A percentile compares a stretch with the other conserved stretches of the same genome.
These are phyloP conservation scores for Daldinia vernicosa DNA, from an alignment of 495 filamentous ascomycete genomes.

Conservation along the genomic window DNA sequence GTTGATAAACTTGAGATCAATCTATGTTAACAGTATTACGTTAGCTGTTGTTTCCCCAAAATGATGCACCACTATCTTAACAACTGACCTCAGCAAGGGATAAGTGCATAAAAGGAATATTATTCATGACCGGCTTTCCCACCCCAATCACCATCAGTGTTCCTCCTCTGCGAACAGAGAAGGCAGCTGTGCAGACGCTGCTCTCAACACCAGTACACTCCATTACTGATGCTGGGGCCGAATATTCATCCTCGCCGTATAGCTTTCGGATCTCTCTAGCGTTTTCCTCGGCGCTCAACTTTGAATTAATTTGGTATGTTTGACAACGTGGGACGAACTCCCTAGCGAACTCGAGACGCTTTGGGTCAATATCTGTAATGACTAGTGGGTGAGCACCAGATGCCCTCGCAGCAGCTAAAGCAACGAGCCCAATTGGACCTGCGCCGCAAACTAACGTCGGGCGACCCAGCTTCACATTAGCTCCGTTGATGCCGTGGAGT, in stretches of 20 bases:
- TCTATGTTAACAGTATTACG: constrained; percentile 47
- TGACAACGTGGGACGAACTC: constrained; percentile 63
- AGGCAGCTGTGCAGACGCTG: constrained; percentile 65
- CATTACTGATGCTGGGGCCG: constrained; percentile 64
- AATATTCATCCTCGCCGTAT: constrained; percentile 60
- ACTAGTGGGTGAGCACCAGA: constrained; percentile 71
- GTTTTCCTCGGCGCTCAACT: constrained; percentile 58
- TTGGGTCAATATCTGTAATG: constrained; percentile 67
- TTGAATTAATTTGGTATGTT: constrained; percentile 61
- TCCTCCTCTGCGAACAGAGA: constrained; percentile 65
- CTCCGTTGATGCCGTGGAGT: constrained; percentile 55
- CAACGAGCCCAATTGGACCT: constrained; percentile 61
- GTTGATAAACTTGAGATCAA: constrained; percentile 70
- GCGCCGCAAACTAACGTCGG: constrained; percentile 57
- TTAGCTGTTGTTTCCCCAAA: constrained; percentile 19
- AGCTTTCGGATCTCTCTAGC: constrained; percentile 61
- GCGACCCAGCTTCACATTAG: constrained; percentile 51
- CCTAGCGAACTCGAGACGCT: constrained; percentile 66
- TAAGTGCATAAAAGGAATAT: constrained; percentile 73
- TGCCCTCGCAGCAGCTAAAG: constrained; percentile 62
- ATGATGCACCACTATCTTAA: constrained; percentile 6
- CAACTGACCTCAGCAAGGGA: constrained; percentile 61
- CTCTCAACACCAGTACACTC: constrained; percentile 73
- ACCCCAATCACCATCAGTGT: constrained; percentile 71
- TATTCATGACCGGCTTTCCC: constrained; percentile 67